phyloP scores from a whole-genome alignment of 2,329 filamentous ascomycete genomes.

The Venturia carpophila region DNA sequence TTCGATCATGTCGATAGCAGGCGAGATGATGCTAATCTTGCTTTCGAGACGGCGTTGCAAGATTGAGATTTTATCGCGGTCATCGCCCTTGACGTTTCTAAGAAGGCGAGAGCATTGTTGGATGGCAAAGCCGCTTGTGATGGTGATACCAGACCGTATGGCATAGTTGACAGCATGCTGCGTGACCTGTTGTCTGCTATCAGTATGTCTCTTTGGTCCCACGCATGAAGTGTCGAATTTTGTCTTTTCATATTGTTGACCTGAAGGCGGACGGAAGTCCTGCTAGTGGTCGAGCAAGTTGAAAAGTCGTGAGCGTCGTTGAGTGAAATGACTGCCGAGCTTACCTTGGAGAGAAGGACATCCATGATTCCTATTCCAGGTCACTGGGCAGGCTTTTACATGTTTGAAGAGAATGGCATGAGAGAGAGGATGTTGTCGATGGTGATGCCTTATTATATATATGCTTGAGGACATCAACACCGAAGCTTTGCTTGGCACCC shows the following conservation, averaged over 20 bases:
- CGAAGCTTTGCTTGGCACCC: too few relatives aligned
- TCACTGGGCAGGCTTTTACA: not conserved
- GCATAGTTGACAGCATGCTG: constrained; percentile 87
- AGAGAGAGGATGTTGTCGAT: not conserved
- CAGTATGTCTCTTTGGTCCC: not conserved
- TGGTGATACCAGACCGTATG: constrained; percentile 72
- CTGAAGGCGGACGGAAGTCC: not conserved
- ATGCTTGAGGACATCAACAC: too few relatives aligned
- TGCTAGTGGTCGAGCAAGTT: not conserved
- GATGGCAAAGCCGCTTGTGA: constrained; percentile 81
- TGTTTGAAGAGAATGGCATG: not conserved
- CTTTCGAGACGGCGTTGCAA: constrained; percentile 69
- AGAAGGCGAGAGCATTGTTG: constrained; percentile 71
- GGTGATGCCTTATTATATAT: not conserved
- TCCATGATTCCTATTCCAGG: constrained; percentile 52
- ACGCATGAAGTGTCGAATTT: too few relatives aligned
- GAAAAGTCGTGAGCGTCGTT: not conserved
- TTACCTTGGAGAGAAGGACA: constrained; percentile 53
- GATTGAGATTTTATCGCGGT: constrained; percentile 61
- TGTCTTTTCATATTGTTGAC: too few relatives aligned
- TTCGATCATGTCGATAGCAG: constrained; percentile 86
- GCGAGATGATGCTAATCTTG: constrained; percentile 86
- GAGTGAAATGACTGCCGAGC: constrained; percentile 10
- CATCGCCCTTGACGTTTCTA: constrained; percentile 63
- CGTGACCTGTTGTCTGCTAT: constrained; percentile 43